phyloP scores from a whole-genome alignment of 192 early-diverging fungal genomes.

The Coemansia sp. region DNA sequence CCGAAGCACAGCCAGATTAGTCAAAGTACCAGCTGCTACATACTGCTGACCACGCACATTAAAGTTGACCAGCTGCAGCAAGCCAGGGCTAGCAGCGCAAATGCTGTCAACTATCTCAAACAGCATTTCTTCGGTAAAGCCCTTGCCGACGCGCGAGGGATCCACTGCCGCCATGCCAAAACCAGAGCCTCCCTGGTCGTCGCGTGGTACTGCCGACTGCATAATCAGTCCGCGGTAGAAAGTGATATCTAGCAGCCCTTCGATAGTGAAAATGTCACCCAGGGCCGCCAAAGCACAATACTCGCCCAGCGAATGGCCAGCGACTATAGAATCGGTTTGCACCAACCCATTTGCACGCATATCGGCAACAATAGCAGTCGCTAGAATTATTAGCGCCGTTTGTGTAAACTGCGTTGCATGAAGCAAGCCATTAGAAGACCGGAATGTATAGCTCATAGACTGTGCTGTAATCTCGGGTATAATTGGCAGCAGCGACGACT shows the following conservation, averaged over 20 bases:
- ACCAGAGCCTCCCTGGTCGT: slow-evolving; percentile 73
- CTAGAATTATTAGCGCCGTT: slow-evolving; percentile 77
- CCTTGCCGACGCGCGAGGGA: slow-evolving; percentile 74
- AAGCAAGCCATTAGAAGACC: slow-evolving; percentile 74
- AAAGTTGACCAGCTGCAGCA: slow-evolving; percentile 91
- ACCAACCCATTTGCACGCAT: slow-evolving; percentile 83
- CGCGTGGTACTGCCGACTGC: slow-evolving; percentile 87
- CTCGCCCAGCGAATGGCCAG: slow-evolving; percentile 93
- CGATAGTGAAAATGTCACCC: slow-evolving; percentile 73
- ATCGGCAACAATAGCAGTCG: slow-evolving; percentile 82
- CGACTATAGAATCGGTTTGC: slow-evolving; percentile 73
- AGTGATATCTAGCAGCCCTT: slow-evolving; percentile 79
- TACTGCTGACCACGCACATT: slow-evolving; percentile 96
- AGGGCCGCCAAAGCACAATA: slow-evolving; percentile 82
- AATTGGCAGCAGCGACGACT: slow-evolving; percentile 48
- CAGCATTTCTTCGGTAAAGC: slow-evolving; percentile 73
- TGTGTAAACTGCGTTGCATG: slow-evolving; percentile 95
- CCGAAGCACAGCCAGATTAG: slow-evolving; percentile 74
- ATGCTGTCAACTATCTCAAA: slow-evolving; percentile 65
- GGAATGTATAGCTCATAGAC: slow-evolving; percentile 79
- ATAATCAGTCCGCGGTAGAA: slow-evolving; percentile 97
- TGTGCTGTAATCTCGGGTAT: slow-evolving; percentile 68
- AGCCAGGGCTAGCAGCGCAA: slow-evolving; percentile 64
- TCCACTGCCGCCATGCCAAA: slow-evolving; percentile 95
- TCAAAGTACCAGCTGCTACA: slow-evolving; percentile 78